Percentiles rank a stretch among this genome's conserved stretches.
Conservation (phyloP, 257 asterid species). For the Solanum etuberosum region DNA sequence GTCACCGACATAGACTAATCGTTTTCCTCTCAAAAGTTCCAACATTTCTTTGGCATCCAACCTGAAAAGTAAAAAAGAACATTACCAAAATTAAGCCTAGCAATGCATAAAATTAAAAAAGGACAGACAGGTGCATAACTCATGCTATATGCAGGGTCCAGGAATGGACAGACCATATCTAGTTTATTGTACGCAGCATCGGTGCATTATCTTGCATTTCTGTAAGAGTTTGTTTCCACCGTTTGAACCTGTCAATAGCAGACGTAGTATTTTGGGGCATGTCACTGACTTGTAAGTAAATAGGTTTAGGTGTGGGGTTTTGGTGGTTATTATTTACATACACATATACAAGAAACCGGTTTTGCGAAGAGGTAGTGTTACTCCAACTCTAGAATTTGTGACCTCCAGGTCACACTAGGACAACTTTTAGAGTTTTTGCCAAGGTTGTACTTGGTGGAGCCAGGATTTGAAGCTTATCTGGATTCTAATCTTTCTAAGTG, state of each 20-base stretch:
- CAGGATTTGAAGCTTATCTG: background rate
- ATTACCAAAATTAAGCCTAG: background rate
- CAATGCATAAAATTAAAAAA: background rate
- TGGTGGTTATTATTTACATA: background rate
- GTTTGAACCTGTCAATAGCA: background rate
- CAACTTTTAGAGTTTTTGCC: background rate
- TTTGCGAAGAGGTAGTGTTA: background rate
- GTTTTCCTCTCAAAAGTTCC: slow-evolving; percentile 67
- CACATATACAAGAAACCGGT: background rate
- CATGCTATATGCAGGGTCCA: background rate
- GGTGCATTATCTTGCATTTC: background rate
- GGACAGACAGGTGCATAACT: background rate
- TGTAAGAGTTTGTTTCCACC: background rate
- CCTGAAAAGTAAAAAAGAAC: slow-evolving; percentile 18
- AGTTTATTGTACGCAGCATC: accelerated
- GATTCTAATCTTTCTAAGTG: background rate
- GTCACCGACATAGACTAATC: slow-evolving; percentile 79
- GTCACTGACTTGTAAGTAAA: background rate
- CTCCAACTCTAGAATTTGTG: background rate
- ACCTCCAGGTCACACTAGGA: background rate
- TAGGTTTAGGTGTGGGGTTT: background rate
- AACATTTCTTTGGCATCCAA: slow-evolving; percentile 78
- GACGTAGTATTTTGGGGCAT: background rate
- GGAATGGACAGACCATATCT: background rate
- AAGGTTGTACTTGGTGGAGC: background rate